Evolutionary conservation across 257 asterid genomes (phyloP).

Genomic region (Solanum etuberosum): DNA sequence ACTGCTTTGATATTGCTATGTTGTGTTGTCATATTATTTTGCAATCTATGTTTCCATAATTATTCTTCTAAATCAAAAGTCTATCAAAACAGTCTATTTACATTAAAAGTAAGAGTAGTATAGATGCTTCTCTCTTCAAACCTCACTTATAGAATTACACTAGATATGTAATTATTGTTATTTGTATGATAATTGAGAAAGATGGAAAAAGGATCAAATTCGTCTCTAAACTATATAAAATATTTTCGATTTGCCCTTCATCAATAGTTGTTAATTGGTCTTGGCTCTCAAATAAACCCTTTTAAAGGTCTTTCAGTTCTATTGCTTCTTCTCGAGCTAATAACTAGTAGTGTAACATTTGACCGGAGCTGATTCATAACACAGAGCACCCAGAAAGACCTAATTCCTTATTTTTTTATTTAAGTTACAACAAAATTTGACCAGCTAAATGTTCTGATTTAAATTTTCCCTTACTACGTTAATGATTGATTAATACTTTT

Average conservation of each 20-base stretch:
- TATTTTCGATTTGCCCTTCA: background rate
- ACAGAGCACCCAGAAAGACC: background rate
- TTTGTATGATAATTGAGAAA: background rate
- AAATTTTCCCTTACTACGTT: background rate
- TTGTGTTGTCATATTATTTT: background rate
- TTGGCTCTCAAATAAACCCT: background rate
- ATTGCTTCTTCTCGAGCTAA: background rate
- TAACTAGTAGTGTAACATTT: background rate
- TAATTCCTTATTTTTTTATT: no score
- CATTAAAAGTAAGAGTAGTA: no score
- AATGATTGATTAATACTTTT: background rate
- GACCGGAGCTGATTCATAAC: background rate
- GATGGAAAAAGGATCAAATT: background rate
- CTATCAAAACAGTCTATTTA: background rate
- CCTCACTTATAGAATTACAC: background rate
- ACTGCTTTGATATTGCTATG: background rate
- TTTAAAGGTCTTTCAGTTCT: background rate
- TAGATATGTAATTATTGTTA: background rate
- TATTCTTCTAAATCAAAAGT: background rate
- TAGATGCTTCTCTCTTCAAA: background rate
- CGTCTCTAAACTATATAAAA: background rate
- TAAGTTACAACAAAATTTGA: no score
- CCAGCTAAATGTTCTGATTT: background rate
- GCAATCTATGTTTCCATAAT: background rate
- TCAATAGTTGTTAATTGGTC: background rate